Evolutionary conservation across 768 basidiomycete species (phyloP).

Genomic region (Plicaturopsis crispa): DNA sequence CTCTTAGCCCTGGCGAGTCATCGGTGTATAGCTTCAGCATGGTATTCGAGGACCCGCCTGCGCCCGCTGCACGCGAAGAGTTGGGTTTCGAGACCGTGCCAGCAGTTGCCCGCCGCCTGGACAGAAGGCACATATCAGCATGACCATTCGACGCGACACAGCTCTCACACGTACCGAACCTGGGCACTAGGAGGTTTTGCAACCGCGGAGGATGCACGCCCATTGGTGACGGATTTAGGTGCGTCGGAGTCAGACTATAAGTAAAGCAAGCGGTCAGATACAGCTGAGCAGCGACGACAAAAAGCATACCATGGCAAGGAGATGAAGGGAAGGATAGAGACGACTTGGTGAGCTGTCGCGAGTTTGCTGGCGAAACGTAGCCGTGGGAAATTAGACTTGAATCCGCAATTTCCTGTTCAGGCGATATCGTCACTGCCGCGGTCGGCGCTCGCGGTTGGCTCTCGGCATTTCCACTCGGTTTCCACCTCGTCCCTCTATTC

Average conservation of each 20-base stretch:
- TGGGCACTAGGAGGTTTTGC: background rate
- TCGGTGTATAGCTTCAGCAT: constrained; percentile 99
- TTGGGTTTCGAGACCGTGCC: constrained; percentile 62
- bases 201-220: background rate
- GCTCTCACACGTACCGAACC: background rate
- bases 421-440: no score
- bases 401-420: no score
- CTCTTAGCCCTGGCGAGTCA: constrained; percentile 93
- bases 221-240: background rate
- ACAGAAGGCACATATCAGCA: background rate
- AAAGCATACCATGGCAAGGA: no score
- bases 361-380: no score
- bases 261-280: no score
- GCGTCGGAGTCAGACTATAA: background rate
- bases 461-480: no score
- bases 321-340: no score
- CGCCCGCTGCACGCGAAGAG: constrained; percentile 85
- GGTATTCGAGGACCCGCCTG: constrained; percentile 94
- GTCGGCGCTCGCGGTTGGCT: no score
- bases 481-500: no score
- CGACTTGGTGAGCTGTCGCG: no score
- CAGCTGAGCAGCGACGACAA: no score
- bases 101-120: constrained; percentile 68
- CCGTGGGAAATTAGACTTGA: no score
- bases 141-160: background rate